Percentiles rank a stretch among this genome's conserved stretches.
phyloP scores from a whole-genome alignment of 2,329 filamentous ascomycete genomes.

The Clarireedia paspali region DNA sequence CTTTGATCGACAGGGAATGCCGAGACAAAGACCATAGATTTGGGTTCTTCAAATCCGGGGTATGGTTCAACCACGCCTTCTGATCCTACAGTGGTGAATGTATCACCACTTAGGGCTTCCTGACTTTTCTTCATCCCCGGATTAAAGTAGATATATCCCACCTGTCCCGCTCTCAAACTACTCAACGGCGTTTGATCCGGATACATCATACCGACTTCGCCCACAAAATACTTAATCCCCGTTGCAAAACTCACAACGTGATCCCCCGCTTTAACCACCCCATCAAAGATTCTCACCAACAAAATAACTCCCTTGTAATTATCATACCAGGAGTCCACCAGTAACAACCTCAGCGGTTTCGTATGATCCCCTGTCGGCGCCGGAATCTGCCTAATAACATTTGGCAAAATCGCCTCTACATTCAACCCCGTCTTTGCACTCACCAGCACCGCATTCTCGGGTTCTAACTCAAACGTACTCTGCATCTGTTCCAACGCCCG shows the following conservation, averaged over 20 bases:
- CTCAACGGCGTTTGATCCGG: slow-evolving; percentile 78
- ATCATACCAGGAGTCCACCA: slow-evolving; percentile 98
- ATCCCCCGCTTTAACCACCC: slow-evolving; percentile 73
- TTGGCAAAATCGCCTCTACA: slow-evolving; percentile 73
- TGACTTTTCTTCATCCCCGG: slow-evolving; percentile 96
- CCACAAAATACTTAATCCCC: slow-evolving; percentile 81
- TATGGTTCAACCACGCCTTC: slow-evolving; percentile 72
- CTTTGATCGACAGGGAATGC: slow-evolving; percentile 90
- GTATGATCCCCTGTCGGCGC: slow-evolving; percentile 65
- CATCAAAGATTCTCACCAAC: slow-evolving; percentile 86
- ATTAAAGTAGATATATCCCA: slow-evolving; percentile 96
- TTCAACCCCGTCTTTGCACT: slow-evolving; percentile 93
- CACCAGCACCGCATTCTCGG: slow-evolving; percentile 65
- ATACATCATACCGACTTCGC: slow-evolving; percentile 95
- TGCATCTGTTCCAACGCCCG: slow-evolving; percentile 81
- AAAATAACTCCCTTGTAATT: slow-evolving; percentile 91
- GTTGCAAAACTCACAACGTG: slow-evolving; percentile 84
- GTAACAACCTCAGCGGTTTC: slow-evolving; percentile 71
- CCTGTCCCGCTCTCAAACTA: slow-evolving; percentile 78
- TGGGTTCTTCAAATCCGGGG: slow-evolving; percentile 92
- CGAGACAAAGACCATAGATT: slow-evolving; percentile 97
- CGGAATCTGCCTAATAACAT: slow-evolving; percentile 78
- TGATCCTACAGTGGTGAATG: slow-evolving; percentile 74
- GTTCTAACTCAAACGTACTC: slow-evolving; percentile 79
- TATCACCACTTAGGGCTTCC: slow-evolving; percentile 94